phyloP scores from a whole-genome alignment of 1,284 basidiomycete genomes.

The Cerrena zonata region DNA sequence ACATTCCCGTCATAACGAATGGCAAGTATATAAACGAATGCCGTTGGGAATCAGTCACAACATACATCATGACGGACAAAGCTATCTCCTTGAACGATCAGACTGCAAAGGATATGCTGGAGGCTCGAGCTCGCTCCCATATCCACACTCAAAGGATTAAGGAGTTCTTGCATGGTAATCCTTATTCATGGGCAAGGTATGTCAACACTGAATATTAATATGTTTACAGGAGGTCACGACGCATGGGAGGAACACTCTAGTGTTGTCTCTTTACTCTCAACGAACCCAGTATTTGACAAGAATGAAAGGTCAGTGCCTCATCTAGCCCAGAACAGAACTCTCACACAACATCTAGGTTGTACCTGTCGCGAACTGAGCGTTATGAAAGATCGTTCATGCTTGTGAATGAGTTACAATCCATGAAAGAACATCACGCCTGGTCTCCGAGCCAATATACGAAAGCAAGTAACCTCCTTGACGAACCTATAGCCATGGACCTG shows the following conservation, averaged over 20 bases:
- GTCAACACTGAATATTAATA: background rate
- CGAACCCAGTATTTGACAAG: conserved; percentile 65
- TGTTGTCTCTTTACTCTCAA: conserved; percentile 45
- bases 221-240: conserved; percentile 36
- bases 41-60: no score
- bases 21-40: no score
- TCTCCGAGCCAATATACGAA: conserved; percentile 38
- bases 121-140: conserved; percentile 37
- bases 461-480: conserved; percentile 46
- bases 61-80: no score
- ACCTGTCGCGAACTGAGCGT: conserved; percentile 45
- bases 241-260: conserved; percentile 45
- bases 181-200: background rate
- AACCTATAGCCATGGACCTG: conserved; percentile 45
- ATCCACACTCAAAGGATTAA: conserved; percentile 38
- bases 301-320: conserved; percentile 37
- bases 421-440: conserved; percentile 52
- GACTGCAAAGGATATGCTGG: conserved; percentile 45
- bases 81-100: no score
- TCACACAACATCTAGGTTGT: conserved; percentile 34
- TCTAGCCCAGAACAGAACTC: background rate
- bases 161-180: conserved; percentile 46
- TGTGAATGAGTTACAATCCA: conserved; percentile 52
- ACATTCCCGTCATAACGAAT: no score
- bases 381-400: conserved; percentile 46